Evolutionary conservation across 2,329 filamentous ascomycete species (phyloP), one percentile per base, ranked within the genome.

Genomic region (Teratosphaeria gauchensis): DNA sequence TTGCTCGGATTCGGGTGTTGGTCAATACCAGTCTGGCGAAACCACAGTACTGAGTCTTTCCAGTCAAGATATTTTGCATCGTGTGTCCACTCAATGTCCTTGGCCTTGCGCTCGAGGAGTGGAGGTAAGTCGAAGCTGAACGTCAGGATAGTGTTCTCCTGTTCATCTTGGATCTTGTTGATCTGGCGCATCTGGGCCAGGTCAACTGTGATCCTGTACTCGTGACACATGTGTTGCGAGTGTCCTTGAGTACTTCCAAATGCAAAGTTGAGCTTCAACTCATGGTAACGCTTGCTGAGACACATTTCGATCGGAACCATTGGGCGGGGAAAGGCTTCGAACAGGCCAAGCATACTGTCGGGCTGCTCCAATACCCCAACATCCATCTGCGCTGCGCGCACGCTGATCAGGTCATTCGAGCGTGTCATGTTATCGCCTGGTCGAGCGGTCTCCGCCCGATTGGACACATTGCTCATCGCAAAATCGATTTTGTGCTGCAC

Each of bases 21-120:
- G n/a, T 82, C 76, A 28, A 89, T 80, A 61, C 84, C 79, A 0
- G 85, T 87, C 64, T 87, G 84, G 21, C 86, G 79, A 58, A 78
- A 82, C 84, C 84, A 88, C 0, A 77, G 73, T 62, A 83, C 77
- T 60, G 75, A 75, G 24, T 83, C 80, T 53, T 71, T 77, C 85
- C 84, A 88, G 14, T 69, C 64, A 54, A 72, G 67, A 11, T 70
- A 68, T 11, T 72, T 67, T 6, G 30, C 9, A 32, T 74, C 69
- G 62, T 83, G 79, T 1, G 77, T 80, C 8, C 63, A 60, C 14
- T 61, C 56, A 6, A 64, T 51, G 9, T 68, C 59, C 3, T 38
- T 35, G 3, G 59, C 59, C 57, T 69, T 65, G n/a, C 67, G 65
- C 53, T 61, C 66, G 5, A 67, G 59, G 8, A 64, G 35, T 3